Conservation (phyloP, 2,329 filamentous ascomycete species). For the Furcasterigmium furcatum region DNA sequence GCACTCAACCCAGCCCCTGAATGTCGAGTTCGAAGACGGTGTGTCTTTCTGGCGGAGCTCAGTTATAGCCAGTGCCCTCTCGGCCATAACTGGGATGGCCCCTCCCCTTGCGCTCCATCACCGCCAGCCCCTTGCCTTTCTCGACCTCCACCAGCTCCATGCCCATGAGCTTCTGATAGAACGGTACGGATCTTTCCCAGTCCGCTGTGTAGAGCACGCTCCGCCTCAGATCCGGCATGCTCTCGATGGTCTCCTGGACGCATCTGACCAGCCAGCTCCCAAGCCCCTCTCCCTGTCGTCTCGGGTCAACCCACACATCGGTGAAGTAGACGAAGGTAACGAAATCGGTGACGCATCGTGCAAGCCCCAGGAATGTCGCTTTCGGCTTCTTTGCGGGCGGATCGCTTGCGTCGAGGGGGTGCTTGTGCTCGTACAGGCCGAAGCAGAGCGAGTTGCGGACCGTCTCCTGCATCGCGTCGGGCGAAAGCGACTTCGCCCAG, state of each 20-base stretch:
- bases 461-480: conserved; percentile 44
- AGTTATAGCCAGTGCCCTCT: background rate
- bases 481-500: conserved; percentile 54
- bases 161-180: conserved; percentile 25
- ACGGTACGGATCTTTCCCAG: conserved; percentile 27
- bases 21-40: too few relatives aligned
- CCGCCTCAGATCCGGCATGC: conserved; percentile 57
- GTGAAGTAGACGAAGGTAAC: conserved; percentile 65
- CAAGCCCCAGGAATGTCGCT: conserved; percentile 55
- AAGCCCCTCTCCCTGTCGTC: conserved; percentile 58
- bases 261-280: conserved; percentile 62
- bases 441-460: conserved; percentile 58
- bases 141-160: conserved; percentile 21
- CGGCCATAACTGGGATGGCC: conserved; percentile 8
- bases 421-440: conserved; percentile 48
- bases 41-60: too few relatives aligned
- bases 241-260: conserved; percentile 51
- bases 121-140: conserved; percentile 7
- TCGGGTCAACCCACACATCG: conserved; percentile 63
- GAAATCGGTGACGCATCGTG: conserved; percentile 66
- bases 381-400: conserved; percentile 19
- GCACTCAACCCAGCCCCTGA: too few relatives aligned
- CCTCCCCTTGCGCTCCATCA: conserved; percentile 17
- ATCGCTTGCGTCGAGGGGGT: background rate
- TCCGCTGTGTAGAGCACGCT: conserved; percentile 50